A percentile compares a stretch with the other conserved stretches of the same genome.
Conservation (phyloP, 2,329 filamentous ascomycete species). For the Emergomyces africanus region DNA sequence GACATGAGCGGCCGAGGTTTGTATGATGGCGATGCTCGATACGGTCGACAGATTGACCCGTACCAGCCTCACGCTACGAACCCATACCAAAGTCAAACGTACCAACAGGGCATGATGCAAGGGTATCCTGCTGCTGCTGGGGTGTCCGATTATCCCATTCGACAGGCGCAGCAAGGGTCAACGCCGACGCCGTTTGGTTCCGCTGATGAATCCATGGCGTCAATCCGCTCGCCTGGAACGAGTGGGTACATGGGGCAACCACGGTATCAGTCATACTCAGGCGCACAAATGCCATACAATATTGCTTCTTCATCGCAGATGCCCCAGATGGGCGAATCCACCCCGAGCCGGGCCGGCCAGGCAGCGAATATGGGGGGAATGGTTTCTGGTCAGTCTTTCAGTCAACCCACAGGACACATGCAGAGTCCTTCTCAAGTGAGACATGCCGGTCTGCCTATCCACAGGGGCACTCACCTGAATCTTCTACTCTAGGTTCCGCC, state of each 20-base stretch:
- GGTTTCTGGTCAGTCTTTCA: constrained; percentile 3
- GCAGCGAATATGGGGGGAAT: constrained; percentile 1
- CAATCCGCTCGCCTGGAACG: constrained; percentile 17
- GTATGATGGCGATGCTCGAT: constrained; percentile 25
- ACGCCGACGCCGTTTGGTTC: not conserved
- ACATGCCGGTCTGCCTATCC: constrained; percentile 2
- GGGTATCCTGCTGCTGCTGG: constrained; percentile 20
- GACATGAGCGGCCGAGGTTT: constrained; percentile 24
- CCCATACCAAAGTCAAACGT: constrained; percentile 18
- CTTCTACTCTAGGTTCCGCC: not conserved
- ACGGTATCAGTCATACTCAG: constrained; percentile 12
- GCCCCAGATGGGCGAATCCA: constrained; percentile 1
- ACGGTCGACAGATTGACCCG: constrained; percentile 9
- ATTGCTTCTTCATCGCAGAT: not conserved
- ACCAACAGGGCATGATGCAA: constrained; percentile 24
- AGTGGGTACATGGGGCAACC: constrained; percentile 16
- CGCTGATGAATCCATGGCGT: constrained; percentile 22
- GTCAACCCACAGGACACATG: constrained; percentile 1
- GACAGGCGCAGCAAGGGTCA: not conserved
- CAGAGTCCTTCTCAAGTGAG: constrained; percentile 3
- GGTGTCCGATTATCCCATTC: not conserved
- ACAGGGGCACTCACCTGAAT: constrained; percentile 2
- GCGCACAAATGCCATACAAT: not conserved
- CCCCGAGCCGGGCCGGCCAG: not conserved
- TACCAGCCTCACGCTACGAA: constrained; percentile 26